These are phyloP conservation scores for Aspergillus haitiensis DNA, from an alignment of 495 filamentous ascomycete species.

Conservation along the genomic window DNA sequence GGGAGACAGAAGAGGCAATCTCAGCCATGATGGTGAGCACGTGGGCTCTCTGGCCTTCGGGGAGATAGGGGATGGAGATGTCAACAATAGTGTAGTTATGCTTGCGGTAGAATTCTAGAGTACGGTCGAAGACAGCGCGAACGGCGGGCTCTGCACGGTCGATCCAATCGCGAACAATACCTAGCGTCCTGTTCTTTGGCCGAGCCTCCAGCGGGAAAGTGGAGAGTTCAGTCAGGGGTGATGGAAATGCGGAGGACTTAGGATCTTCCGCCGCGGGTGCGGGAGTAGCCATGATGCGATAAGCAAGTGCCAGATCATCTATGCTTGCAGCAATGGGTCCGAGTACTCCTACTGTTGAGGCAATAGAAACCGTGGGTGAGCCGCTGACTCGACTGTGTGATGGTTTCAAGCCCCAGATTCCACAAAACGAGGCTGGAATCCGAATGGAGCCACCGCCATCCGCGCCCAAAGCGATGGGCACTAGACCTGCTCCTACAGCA, in stretches of 20 bases:
- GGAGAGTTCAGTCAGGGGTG: conserved; percentile 38
- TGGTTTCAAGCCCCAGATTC: conserved; percentile 85
- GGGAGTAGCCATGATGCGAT: conserved; percentile 71
- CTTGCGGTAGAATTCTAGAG: conserved; percentile 61
- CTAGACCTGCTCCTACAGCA: conserved; percentile 69
- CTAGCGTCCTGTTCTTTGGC: conserved; percentile 55
- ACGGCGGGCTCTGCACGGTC: conserved; percentile 65
- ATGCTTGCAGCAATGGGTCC: conserved; percentile 79
- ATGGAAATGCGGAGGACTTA: conserved; percentile 48
- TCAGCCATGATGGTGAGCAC: conserved; percentile 78
- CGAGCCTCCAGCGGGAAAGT: conserved; percentile 6
- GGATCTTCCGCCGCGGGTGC: conserved; percentile 55
- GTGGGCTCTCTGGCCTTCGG: conserved; percentile 74
- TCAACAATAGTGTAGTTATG: conserved; percentile 67
- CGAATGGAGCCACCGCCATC: conserved; percentile 88
- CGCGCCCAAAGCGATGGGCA: conserved; percentile 79
- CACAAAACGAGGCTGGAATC: conserved; percentile 79
- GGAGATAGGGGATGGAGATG: conserved; percentile 74
- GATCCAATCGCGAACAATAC: conserved; percentile 76
- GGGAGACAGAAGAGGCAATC: conserved; percentile 47
- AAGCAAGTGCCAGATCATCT: conserved; percentile 79
- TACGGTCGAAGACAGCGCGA: conserved; percentile 55
- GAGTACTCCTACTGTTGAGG: conserved; percentile 62
- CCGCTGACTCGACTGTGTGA: conserved; percentile 73
- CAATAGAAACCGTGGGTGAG: conserved; percentile 59